Evolutionary conservation across 345 rosid genomes (phyloP).

Genomic region (Eucalyptus virginea): DNA sequence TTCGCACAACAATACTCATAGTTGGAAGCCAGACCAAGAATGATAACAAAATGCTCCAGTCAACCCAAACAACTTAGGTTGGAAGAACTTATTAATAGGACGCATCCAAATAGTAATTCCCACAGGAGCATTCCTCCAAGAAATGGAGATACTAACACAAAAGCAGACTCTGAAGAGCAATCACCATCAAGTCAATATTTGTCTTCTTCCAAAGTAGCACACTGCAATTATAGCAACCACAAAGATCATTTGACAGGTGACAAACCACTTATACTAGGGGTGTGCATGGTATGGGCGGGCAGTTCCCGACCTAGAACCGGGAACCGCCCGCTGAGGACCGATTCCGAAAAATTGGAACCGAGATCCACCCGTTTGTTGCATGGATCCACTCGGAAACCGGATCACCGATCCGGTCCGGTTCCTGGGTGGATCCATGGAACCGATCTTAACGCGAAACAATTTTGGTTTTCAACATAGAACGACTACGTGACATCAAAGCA

Average conservation of each 20-base stretch:
- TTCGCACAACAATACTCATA: background rate
- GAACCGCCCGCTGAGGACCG: no score
- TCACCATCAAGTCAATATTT: slow-evolving; percentile 54
- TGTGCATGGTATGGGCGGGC: no score
- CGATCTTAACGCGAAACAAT: no score
- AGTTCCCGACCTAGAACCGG: no score
- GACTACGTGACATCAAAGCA: no score
- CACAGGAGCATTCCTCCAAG: background rate
- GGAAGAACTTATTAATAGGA: background rate
- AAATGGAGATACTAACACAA: background rate
- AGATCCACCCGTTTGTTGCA: no score
- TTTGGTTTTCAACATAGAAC: no score
- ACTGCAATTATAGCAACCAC: slow-evolving; percentile 14
- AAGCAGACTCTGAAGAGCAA: slow-evolving; percentile 26
- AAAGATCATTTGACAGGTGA: background rate
- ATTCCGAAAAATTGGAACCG: no score
- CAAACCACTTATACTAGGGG: background rate
- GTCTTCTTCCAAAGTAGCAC: slow-evolving; percentile 61
- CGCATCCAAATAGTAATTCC: background rate
- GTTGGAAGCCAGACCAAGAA: background rate
- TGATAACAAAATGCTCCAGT: background rate
- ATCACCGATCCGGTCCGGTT: no score
- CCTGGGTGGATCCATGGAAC: no score
- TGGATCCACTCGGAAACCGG: no score
- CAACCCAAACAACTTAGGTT: background rate